These are phyloP conservation scores for Catunica adiposa DNA, from an alignment of 2,329 filamentous ascomycete genomes.

Conservation along the genomic window DNA sequence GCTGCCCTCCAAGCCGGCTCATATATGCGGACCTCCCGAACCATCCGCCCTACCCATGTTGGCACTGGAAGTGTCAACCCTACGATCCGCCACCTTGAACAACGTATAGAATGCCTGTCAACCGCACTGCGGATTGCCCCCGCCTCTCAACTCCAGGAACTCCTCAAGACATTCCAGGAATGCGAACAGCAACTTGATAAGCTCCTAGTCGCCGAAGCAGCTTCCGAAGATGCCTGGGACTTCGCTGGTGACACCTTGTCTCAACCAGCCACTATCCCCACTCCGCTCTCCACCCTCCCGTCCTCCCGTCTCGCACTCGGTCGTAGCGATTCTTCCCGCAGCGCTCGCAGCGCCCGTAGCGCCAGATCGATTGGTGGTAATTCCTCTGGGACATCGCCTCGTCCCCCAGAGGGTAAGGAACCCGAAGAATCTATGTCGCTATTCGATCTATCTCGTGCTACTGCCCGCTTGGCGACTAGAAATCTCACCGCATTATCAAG, in stretches of 20 bases:
- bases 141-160: conserved; percentile 50
- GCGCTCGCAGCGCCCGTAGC: background rate
- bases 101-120: conserved; percentile 64
- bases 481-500: conserved; percentile 41
- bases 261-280: conserved; percentile 2
- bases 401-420: conserved; percentile 16
- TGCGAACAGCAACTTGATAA: conserved; percentile 63
- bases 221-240: conserved; percentile 55
- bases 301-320: background rate
- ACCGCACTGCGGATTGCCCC: conserved; percentile 62
- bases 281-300: background rate
- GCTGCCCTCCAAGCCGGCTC: conserved; percentile 65
- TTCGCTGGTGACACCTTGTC: conserved; percentile 36
- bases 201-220: conserved; percentile 48
- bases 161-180: conserved; percentile 56
- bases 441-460: conserved; percentile 47
- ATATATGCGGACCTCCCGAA: conserved; percentile 42
- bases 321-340: conserved; percentile 6
- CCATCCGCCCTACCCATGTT: conserved; percentile 40
- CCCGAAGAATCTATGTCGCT: conserved; percentile 48
- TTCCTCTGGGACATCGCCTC: background rate
- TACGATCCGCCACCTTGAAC: conserved; percentile 56
- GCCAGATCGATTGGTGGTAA: background rate
- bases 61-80: conserved; percentile 42
- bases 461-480: conserved; percentile 39